A percentile compares a stretch with the other conserved stretches of the same genome.
Conservation (phyloP, 345 rosid species). For the Camelina hispida region DNA sequence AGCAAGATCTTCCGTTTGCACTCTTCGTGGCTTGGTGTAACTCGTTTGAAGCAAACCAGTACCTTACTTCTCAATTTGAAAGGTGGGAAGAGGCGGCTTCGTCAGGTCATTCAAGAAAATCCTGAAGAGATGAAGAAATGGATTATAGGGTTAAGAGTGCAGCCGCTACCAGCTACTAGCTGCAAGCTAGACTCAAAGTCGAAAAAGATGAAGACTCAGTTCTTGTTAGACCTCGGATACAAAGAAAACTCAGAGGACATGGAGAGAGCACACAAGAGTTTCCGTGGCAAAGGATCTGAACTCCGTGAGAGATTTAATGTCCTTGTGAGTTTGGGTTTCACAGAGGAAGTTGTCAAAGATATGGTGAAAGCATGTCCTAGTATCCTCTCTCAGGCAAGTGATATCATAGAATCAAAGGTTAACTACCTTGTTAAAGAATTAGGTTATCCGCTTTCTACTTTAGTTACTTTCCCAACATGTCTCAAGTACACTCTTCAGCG, state of each 20-base stretch:
- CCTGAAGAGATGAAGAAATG: conserved; percentile 74
- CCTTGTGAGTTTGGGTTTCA: conserved; percentile 62
- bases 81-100: conserved; percentile 61
- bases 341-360: conserved; percentile 51
- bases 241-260: conserved; percentile 47
- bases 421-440: conserved; percentile 56
- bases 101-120: conserved; percentile 59
- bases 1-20: conserved; percentile 53
- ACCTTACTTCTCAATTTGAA: conserved; percentile 52
- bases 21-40: conserved; percentile 51
- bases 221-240: conserved; percentile 63
- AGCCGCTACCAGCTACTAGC: conserved; percentile 47
- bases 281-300: conserved; percentile 67
- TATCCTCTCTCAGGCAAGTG: conserved; percentile 58
- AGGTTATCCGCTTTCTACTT: conserved; percentile 58
- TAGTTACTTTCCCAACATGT: conserved; percentile 64
- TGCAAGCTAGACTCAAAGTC: conserved; percentile 40
- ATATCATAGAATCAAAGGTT: conserved; percentile 58
- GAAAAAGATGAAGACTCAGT: conserved; percentile 56
- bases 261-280: conserved; percentile 55
- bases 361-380: conserved; percentile 71
- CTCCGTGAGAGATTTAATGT: conserved; percentile 73
- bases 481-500: conserved; percentile 56
- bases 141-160: conserved; percentile 54
- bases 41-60: conserved; percentile 59